Base-by-base conservation (phyloP, 768 basidiomycete species). In the Leccinum obscurum region DNA sequence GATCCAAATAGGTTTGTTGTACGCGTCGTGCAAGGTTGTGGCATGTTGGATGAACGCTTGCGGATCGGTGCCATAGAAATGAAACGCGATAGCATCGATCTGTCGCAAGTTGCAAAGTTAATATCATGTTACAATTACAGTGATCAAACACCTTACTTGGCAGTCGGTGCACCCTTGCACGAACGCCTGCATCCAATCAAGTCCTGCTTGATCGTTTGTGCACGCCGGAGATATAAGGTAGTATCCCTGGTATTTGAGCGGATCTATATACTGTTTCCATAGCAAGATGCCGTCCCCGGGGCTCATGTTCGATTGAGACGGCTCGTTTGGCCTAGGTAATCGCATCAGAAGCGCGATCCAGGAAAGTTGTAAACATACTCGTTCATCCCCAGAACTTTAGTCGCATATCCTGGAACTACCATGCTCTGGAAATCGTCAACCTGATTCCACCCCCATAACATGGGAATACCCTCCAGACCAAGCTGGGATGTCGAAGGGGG, bases 381-480 rank as follows among this genome's bases (percentile, higher is more conserved):
- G 70, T 95, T 96, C 75, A 84, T 78, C 54, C 86, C 89, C n/a
- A 92, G 66, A 52, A 83, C 83, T 57, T 74, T 72, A 22, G 77
- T 73, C 39, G 87, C 83, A 66, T 88, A 85, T 41, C 84, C 85
- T 15, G 71, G 62, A 52, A 79, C 74, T 32, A 87, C 81, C 48
- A 75, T 59, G 2, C 69, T 69, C 58, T 77, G 64, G 71, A 89
- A 89, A 15, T 81, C 77, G 7, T 56, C 62, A 26, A 79, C 68
- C 56, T 89, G 79, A 30, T 81, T 77, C 7, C 70, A 64, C 61
- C 89, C 86, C 90, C 90, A 93, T 1, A 92, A 71, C 89, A 90
- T 90, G 48, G 90, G 84, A 51, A 83, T 77, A 63, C 76, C 85
- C 10, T 80, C 72, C 41, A 87, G 70, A n/a, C 85, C 87, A 55